Conservation (phyloP, 2,329 filamentous ascomycete species). For the Parastagonospora nodorum region DNA sequence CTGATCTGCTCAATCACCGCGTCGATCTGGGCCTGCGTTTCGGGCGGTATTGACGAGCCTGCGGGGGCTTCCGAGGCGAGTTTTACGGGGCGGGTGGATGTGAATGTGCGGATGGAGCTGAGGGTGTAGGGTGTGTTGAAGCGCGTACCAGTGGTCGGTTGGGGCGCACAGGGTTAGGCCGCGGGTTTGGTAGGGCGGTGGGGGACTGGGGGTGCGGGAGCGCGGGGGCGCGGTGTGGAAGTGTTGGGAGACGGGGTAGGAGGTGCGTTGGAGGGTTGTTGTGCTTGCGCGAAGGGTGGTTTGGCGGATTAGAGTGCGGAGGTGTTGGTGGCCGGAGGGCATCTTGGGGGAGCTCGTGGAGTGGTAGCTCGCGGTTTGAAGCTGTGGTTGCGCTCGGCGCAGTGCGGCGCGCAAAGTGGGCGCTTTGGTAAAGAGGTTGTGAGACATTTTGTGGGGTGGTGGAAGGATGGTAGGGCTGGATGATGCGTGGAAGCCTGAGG, state of each 20-base stretch:
- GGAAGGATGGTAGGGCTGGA: conserved; percentile 9
- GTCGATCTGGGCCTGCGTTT: conserved; percentile 31
- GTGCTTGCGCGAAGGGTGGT: conserved; percentile 31
- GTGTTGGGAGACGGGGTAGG: conserved; percentile 25
- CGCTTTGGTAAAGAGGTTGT: conserved; percentile 16
- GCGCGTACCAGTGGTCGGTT: conserved; percentile 39
- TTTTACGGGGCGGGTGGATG: conserved; percentile 2
- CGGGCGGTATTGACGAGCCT: conserved; percentile 8
- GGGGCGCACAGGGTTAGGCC: conserved; percentile 31
- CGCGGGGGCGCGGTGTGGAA: conserved; percentile 18
- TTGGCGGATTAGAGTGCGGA: conserved; percentile 37
- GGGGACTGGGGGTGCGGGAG: conserved; percentile 28
- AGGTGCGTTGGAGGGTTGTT: conserved; percentile 27
- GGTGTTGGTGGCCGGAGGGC: conserved; percentile 26
- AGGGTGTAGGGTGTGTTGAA: conserved; percentile 37
- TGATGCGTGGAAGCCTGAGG: conserved; percentile 17
- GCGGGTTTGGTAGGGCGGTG: conserved; percentile 31
- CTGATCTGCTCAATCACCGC: conserved; percentile 41
- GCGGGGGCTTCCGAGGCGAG: conserved; percentile 4
- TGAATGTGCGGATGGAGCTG: conserved; percentile 40
- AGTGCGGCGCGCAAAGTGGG: conserved; percentile 13
- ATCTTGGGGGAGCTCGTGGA: conserved; percentile 26
- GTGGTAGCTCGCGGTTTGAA: conserved; percentile 14
- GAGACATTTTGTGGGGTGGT: conserved; percentile 17
- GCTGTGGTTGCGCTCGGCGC: conserved; percentile 11